Percentiles rank a stretch among this genome's conserved stretches.
phyloP scores from a whole-genome alignment of 139 green algal species.

The Tetratostichococcus sp. region DNA sequence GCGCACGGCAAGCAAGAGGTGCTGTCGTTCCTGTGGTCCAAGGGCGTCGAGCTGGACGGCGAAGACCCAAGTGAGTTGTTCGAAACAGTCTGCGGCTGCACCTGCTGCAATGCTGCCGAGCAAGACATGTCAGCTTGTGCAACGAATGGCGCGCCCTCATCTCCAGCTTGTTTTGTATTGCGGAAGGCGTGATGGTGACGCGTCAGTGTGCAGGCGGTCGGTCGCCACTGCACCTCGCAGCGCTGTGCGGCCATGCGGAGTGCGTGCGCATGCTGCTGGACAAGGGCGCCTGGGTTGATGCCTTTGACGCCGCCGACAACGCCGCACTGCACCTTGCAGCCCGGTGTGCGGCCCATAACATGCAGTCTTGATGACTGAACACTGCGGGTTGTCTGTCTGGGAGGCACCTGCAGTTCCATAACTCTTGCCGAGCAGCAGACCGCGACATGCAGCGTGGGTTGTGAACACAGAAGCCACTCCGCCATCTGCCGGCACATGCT shows the following conservation, averaged over 20 bases:
- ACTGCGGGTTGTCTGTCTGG: too few species aligned
- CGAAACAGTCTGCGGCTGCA: neutral
- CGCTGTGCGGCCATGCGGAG: constrained; percentile 19
- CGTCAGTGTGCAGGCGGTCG: constrained; percentile 37
- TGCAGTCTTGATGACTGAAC: too few species aligned
- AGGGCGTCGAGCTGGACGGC: constrained; percentile 55
- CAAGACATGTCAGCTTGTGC: too few species aligned
- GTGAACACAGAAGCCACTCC: too few species aligned
- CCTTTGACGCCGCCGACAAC: constrained; percentile 45
- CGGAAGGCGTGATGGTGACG: too few species aligned
- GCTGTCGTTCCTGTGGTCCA: constrained; percentile 45
- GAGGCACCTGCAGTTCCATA: too few species aligned
- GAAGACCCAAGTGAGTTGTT: constrained; percentile 46
- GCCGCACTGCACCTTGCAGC: constrained; percentile 65
- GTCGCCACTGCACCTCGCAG: constrained; percentile 64
- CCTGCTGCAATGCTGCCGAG: too few species aligned
- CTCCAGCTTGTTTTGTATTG: too few species aligned
- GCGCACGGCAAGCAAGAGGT: constrained; percentile 49
- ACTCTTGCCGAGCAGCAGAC: too few species aligned
- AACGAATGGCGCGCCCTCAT: too few species aligned
- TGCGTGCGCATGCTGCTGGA: constrained; percentile 38
- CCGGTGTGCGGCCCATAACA: constrained; percentile 4
- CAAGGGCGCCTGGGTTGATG: constrained; percentile 55
- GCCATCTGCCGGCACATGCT: neutral
- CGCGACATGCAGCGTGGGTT: too few species aligned